These are phyloP conservation scores for Calonectria pseudoreteaudii DNA, from an alignment of 2,329 filamentous ascomycete genomes.

Conservation along the genomic window DNA sequence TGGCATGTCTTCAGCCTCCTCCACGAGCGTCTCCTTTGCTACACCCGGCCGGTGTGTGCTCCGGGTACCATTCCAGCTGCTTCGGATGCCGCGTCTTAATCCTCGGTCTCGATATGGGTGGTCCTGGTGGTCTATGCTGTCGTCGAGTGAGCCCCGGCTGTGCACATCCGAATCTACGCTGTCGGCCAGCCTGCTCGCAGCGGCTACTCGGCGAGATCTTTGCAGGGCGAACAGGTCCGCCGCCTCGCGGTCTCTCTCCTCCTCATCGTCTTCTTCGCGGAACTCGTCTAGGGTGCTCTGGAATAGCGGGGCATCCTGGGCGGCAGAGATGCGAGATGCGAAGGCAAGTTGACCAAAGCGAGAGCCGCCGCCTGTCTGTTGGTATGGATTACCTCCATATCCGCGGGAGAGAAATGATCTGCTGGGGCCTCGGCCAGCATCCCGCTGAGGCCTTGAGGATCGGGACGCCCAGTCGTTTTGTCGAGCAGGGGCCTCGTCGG, in stretches of 20 bases:
- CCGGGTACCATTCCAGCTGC: conserved; percentile 72
- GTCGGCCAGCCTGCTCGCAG: conserved; percentile 84
- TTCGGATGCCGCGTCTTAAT: conserved; percentile 67
- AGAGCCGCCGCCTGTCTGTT: conserved; percentile 77
- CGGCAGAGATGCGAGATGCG: conserved; percentile 77
- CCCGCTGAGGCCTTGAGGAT: conserved; percentile 47
- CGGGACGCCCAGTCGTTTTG: conserved; percentile 51
- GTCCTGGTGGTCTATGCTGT: conserved; percentile 44
- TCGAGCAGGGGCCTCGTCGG: conserved; percentile 52
- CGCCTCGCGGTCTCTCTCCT: conserved; percentile 88
- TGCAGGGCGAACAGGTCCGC: conserved; percentile 96
- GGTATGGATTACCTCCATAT: conserved; percentile 81
- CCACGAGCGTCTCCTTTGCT: conserved; percentile 49
- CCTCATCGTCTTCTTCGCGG: conserved; percentile 91
- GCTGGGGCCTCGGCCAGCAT: conserved; percentile 46
- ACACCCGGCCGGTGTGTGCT: conserved; percentile 49
- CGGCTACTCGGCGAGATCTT: conserved; percentile 88
- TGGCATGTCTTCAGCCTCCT: conserved; percentile 57
- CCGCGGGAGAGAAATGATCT: conserved; percentile 59
- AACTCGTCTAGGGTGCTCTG: conserved; percentile 92
- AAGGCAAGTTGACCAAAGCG: conserved; percentile 81
- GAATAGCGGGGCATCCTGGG: conserved; percentile 90
- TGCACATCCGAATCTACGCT: conserved; percentile 81
- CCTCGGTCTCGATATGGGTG: conserved; percentile 60
- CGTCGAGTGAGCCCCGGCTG: conserved; percentile 52